A percentile compares a stretch with the other conserved stretches of the same genome.
Evolutionary conservation across 2,329 filamentous ascomycete species (phyloP).

Genomic region (Claviceps spartinae): DNA sequence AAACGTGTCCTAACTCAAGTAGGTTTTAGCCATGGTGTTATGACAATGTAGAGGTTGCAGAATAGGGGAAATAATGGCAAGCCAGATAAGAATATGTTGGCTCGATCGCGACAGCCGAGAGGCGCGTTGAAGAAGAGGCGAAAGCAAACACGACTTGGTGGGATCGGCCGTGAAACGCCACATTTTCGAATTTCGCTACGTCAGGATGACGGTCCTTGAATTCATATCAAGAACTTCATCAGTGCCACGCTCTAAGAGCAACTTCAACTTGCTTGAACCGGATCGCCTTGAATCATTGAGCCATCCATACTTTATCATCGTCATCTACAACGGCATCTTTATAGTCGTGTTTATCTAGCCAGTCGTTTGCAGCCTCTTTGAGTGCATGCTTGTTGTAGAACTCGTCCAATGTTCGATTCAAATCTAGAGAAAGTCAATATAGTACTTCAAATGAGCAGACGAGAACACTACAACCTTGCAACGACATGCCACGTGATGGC

Average conservation of each 20-base stretch:
- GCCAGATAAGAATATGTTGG: too few relatives aligned
- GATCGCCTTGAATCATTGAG: neutral
- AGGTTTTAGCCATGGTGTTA: too few relatives aligned
- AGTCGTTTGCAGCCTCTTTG: constrained; percentile 4
- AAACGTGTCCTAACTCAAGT: too few relatives aligned
- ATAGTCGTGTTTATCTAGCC: constrained; percentile 6
- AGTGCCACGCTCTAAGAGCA: neutral
- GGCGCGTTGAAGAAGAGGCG: too few relatives aligned
- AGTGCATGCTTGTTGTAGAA: constrained; percentile 6
- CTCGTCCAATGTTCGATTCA: constrained; percentile 8
- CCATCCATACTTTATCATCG: neutral
- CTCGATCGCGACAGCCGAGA: too few relatives aligned
- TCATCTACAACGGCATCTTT: constrained; percentile 7
- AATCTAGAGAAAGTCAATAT: constrained; percentile 4
- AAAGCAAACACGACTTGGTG: neutral
- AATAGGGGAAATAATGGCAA: too few relatives aligned
- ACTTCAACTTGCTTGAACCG: neutral
- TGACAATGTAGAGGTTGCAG: too few relatives aligned
- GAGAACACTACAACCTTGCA: constrained; percentile 5
- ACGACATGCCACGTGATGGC: constrained; percentile 9
- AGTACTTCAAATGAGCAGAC: neutral
- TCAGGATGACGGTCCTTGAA: neutral
- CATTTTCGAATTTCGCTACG: neutral
- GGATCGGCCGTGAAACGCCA: neutral
- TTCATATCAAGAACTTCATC: neutral